Conservation (phyloP, 306 rosid genomes). For the Cicer bijugum region DNA sequence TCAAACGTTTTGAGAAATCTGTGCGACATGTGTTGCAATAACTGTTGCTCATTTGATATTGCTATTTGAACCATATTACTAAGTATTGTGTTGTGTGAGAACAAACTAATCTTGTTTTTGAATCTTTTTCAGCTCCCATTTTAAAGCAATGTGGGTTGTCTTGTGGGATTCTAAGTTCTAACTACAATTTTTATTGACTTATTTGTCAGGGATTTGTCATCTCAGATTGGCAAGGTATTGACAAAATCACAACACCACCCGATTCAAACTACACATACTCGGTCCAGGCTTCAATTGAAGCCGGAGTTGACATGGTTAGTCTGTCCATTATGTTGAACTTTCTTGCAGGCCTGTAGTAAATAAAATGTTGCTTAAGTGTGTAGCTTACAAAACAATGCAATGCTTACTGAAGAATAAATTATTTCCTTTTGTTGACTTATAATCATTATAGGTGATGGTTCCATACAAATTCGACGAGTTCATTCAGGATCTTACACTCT, state of each 20-base stretch:
- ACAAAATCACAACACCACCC: conserved; percentile 73
- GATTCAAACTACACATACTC: conserved; percentile 86
- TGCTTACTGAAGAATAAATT: conserved; percentile 13
- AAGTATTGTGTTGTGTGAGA: too few relatives aligned
- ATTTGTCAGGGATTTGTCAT: conserved; percentile 92
- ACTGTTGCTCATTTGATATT: too few relatives aligned
- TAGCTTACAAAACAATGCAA: conserved; percentile 35
- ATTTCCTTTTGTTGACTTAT: conserved; percentile 41
- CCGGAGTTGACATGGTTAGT: conserved; percentile 96
- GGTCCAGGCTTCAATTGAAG: conserved; percentile 76
- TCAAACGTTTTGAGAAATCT: too few relatives aligned
- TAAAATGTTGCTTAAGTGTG: neutral
- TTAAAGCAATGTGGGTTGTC: conserved; percentile 11
- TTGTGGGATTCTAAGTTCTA: conserved; percentile 17
- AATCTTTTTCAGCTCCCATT: neutral
- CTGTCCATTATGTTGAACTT: conserved; percentile 38
- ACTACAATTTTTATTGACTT: conserved; percentile 36
- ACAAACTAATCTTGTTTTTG: too few relatives aligned
- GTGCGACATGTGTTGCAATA: too few relatives aligned
- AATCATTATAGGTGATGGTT: conserved; percentile 75
- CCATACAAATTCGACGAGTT: conserved; percentile 71
- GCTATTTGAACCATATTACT: too few relatives aligned
- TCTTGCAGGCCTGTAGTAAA: conserved; percentile 21
- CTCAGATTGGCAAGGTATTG: conserved; percentile 97
- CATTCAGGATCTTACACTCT: conserved; percentile 69